Conservation (phyloP, 2,329 filamentous ascomycete genomes). For the Ophiostoma montium region DNA sequence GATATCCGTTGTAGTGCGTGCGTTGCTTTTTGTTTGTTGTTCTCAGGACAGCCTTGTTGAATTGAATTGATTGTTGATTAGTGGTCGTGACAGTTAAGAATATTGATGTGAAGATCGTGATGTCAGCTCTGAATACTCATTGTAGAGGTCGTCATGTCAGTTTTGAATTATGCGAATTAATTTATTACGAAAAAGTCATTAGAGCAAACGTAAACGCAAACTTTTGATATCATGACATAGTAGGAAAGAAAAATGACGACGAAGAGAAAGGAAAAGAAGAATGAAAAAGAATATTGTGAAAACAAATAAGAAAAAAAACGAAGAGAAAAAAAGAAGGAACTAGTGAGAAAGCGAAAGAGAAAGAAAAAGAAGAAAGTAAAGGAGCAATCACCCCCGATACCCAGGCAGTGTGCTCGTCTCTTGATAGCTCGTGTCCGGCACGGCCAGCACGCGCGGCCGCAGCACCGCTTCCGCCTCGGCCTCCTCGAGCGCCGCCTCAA, state of each 20-base stretch:
- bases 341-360: neutral
- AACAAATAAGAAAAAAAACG: neutral
- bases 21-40: neutral
- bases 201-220: no score
- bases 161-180: no score
- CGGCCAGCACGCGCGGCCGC: constrained; percentile 28
- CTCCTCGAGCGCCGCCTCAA: constrained; percentile 34
- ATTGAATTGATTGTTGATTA: no score
- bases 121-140: no score
- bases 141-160: no score
- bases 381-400: constrained; percentile 11
- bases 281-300: neutral
- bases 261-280: neutral
- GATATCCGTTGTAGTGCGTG: neutral
- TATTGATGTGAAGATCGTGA: no score
- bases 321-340: neutral
- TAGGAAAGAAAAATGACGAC: neutral
- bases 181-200: neutral
- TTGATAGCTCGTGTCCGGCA: constrained; percentile 13
- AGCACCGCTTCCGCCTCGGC: constrained; percentile 30
- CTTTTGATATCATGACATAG: no score
- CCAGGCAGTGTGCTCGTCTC: constrained; percentile 17
- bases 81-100: no score
- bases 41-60: no score
- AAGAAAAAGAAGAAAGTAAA: neutral